Evolutionary conservation across 1,284 basidiomycete species (phyloP).

Genomic region (Cystobasidium sp.): DNA sequence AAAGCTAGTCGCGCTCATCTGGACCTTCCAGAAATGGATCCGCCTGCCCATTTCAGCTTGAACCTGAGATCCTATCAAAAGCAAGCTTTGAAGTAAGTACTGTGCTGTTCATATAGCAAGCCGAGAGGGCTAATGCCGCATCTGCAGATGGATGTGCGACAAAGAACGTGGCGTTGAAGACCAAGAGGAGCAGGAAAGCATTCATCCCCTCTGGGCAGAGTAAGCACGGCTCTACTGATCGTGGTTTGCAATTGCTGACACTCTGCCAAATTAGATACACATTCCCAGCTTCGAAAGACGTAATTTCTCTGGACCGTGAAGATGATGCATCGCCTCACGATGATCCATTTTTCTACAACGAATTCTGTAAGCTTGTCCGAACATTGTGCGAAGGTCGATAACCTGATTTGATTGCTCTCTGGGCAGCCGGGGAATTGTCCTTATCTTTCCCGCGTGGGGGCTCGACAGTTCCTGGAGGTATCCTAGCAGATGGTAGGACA

Average conservation of each 20-base stretch:
- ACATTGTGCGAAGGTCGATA: not conserved
- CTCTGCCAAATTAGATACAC: conserved; percentile 32
- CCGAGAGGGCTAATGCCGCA: not conserved
- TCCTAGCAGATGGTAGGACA: conserved; percentile 72
- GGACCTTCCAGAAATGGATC: conserved; percentile 78
- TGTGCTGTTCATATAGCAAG: not conserved
- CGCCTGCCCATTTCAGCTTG: conserved; percentile 76
- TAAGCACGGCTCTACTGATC: conserved; percentile 55
- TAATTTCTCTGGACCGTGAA: conserved; percentile 47
- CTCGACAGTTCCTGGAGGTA: conserved; percentile 78
- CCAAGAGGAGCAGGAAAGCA: conserved; percentile 69
- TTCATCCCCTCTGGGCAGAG: conserved; percentile 96
- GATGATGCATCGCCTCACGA: conserved; percentile 53
- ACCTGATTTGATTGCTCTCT: not conserved
- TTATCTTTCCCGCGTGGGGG: conserved; percentile 83
- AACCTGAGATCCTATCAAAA: conserved; percentile 85
- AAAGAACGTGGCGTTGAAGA: conserved; percentile 75
- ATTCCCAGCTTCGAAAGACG: conserved; percentile 21
- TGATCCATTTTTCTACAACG: conserved; percentile 70
- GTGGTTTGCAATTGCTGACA: too few species aligned
- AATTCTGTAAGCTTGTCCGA: conserved; percentile 46
- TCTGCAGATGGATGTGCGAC: conserved; percentile 83
- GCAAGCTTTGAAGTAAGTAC: conserved; percentile 69
- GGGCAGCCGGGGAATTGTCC: conserved; percentile 78
- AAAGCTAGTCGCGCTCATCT: conserved; percentile 84